These are phyloP conservation scores for Ramaria rubella DNA, from an alignment of 768 basidiomycete genomes.

Conservation along the genomic window DNA sequence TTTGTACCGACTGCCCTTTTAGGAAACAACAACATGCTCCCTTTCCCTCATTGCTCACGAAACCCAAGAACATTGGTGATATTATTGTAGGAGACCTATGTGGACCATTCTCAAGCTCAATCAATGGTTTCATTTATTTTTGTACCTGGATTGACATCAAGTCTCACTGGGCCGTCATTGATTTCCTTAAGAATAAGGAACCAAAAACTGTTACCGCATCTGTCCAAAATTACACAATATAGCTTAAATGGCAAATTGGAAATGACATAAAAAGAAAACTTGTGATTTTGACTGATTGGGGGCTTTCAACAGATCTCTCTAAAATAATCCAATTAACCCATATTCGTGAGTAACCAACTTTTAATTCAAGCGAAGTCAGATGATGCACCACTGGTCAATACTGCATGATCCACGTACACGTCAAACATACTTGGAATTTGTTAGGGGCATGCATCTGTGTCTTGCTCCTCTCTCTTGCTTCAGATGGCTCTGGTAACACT, in stretches of 20 bases:
- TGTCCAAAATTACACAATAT: neutral
- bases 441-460: too few relatives aligned
- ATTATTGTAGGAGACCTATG: neutral
- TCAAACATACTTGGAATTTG: too few relatives aligned
- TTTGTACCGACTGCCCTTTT: neutral
- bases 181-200: neutral
- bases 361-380: too few relatives aligned
- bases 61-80: neutral
- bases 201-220: neutral
- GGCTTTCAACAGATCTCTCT: constrained; percentile 18
- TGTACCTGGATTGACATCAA: neutral
- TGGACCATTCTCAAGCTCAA: neutral
- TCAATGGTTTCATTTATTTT: neutral
- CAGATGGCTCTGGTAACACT: too few relatives aligned
- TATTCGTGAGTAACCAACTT: too few relatives aligned
- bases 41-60: neutral
- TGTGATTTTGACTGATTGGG: constrained; percentile 12
- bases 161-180: neutral
- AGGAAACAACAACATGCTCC: neutral
- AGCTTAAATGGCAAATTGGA: neutral
- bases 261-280: neutral
- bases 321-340: constrained; percentile 21
- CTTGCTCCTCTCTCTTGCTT: too few relatives aligned
- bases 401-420: too few relatives aligned
- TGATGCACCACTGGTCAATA: too few relatives aligned